Percentiles rank a stretch among this genome's conserved stretches.
Conservation (phyloP, 805 yeast genomes). For the Yarrowia porcina region DNA sequence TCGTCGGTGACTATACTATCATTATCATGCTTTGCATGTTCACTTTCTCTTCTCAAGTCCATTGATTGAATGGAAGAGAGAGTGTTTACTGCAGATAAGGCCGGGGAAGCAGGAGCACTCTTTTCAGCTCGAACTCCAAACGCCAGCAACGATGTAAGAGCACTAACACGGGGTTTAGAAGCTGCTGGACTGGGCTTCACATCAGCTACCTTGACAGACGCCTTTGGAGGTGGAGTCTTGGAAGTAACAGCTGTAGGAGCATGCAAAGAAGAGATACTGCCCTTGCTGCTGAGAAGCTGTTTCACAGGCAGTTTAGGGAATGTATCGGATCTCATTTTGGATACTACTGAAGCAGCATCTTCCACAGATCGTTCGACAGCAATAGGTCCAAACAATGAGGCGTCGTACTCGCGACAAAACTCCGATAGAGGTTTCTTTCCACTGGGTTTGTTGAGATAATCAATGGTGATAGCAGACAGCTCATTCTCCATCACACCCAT, state of each 20-base stretch:
- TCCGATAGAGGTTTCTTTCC: constrained; percentile 46
- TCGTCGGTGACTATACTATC: constrained; percentile 8
- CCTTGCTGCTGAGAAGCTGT: background rate
- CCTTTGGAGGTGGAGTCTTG: constrained; percentile 6
- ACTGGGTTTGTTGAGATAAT: constrained; percentile 46
- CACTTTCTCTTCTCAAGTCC: background rate
- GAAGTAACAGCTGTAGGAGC: background rate
- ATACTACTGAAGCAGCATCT: constrained; percentile 3
- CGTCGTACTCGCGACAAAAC: constrained; percentile 68
- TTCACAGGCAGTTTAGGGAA: constrained; percentile 20
- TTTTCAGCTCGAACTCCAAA: constrained; percentile 12
- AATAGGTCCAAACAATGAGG: constrained; percentile 10
- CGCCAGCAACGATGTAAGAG: background rate
- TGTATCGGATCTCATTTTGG: constrained; percentile 10
- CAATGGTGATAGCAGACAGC: constrained; percentile 62
- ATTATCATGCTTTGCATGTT: background rate
- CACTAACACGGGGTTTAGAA: constrained; percentile 3
- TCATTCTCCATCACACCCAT: constrained; percentile 97
- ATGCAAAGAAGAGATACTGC: background rate
- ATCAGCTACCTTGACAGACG: constrained; percentile 10
- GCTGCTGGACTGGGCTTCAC: constrained; percentile 9
- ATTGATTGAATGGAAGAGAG: constrained; percentile 1
- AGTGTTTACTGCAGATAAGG: constrained; percentile 1
- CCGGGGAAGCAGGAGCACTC: constrained; percentile 16
- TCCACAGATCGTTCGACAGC: constrained; percentile 3